Conservation (phyloP, 306 rosid species). For the Arachis stenosperma region DNA sequence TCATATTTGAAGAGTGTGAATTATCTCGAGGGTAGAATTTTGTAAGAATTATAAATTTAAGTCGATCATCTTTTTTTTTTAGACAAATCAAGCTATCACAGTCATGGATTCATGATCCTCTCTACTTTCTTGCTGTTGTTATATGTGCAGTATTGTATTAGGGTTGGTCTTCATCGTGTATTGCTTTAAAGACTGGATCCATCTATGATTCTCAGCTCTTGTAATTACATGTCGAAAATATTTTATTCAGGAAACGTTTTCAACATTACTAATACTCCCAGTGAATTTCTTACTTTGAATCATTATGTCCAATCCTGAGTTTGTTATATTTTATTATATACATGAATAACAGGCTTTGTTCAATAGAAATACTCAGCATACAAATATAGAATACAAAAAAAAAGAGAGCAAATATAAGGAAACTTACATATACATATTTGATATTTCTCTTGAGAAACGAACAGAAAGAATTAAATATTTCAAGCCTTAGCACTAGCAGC, state of each 20-base stretch:
- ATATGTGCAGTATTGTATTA: not conserved
- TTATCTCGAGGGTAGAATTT: conserved; percentile 58
- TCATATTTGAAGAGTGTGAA: conserved; percentile 58
- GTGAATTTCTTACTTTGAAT: not conserved
- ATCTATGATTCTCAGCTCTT: not conserved
- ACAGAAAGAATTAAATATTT: conserved; percentile 26
- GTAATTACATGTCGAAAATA: not conserved
- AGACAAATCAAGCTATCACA: conserved; percentile 39
- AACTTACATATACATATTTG: conserved; percentile 24
- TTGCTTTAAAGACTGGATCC: not conserved
- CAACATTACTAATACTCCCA: too few relatives aligned
- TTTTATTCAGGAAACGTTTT: too few relatives aligned
- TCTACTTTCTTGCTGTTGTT: conserved; percentile 7
- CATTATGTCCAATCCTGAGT: not conserved
- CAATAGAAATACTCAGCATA: conserved; percentile 6
- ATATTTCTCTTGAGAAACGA: conserved; percentile 27
- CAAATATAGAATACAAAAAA: not conserved
- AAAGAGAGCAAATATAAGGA: conserved; percentile 26
- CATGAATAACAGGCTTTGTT: not conserved
- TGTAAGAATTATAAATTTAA: conserved; percentile 52
- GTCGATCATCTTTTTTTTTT: conserved; percentile 36
- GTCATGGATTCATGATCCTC: not conserved
- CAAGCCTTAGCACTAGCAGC: conserved; percentile 44
- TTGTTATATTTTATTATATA: not conserved
- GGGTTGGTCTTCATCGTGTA: conserved; percentile 19